These are phyloP conservation scores for Vanrija pseudolonga DNA, from an alignment of 1,284 basidiomycete genomes.

Conservation along the genomic window DNA sequence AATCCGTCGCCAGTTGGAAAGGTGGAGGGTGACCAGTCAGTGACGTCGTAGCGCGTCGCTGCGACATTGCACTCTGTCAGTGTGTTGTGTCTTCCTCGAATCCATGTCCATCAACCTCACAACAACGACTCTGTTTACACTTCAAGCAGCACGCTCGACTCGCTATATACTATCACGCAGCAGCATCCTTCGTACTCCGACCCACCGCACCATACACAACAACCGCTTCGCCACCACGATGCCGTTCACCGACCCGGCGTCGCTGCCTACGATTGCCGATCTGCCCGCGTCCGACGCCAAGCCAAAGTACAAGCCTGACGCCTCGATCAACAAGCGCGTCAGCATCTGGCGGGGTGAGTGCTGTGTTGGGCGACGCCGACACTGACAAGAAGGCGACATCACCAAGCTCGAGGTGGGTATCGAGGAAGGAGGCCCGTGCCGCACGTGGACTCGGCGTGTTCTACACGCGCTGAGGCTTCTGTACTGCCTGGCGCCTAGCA, in stretches of 20 bases:
- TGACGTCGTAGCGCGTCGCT: neutral
- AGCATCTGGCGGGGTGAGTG: slow-evolving; percentile 38
- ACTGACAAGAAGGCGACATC: slow-evolving; percentile 38
- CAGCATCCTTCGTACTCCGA: no score
- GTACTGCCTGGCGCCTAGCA: no score
- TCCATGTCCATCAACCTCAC: no score
- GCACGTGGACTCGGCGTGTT: no score
- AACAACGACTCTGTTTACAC: no score
- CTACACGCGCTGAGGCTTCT: no score
- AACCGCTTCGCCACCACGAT: neutral
- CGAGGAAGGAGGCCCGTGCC: no score
- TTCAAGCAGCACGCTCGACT: no score
- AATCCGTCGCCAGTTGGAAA: neutral
- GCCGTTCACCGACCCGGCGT: slow-evolving; percentile 5
- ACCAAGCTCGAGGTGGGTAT: slow-evolving; percentile 38
- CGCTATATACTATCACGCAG: no score
- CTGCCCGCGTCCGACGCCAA: neutral
- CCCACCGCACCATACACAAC: no score
- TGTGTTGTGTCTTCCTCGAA: neutral
- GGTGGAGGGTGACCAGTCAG: neutral
- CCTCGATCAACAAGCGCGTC: slow-evolving; percentile 27
- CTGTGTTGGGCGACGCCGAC: neutral
- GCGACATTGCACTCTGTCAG: neutral
- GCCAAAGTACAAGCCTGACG: slow-evolving; percentile 8
- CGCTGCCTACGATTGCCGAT: slow-evolving; percentile 31